Conservation (phyloP, 164 flowering plant species). For the Kingdonia uniflora region DNA sequence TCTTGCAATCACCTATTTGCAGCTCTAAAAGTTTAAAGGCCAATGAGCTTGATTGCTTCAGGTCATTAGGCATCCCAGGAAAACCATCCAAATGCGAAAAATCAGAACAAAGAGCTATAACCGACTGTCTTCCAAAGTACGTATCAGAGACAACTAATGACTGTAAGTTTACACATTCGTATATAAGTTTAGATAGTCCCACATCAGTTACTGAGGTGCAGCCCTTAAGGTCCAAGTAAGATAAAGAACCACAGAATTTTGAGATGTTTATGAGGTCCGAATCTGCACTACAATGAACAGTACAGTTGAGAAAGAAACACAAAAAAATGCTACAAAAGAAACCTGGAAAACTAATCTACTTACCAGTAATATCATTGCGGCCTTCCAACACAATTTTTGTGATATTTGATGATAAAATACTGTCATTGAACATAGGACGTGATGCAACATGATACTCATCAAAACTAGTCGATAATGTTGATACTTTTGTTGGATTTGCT, state of each 20-base stretch:
- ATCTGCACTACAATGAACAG: slow-evolving; percentile 35
- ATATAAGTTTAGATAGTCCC: slow-evolving; percentile 47
- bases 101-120: slow-evolving; percentile 40
- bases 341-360: slow-evolving; percentile 12
- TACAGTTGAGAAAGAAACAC: background rate
- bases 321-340: background rate
- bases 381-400: slow-evolving; percentile 60
- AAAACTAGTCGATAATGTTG: slow-evolving; percentile 9
- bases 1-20: slow-evolving; percentile 62
- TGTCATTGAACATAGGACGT: slow-evolving; percentile 3
- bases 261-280: slow-evolving; percentile 38
- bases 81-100: slow-evolving; percentile 8
- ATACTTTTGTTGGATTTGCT: slow-evolving; percentile 23
- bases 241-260: slow-evolving; percentile 30
- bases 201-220: slow-evolving; percentile 54
- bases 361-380: slow-evolving; percentile 59
- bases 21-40: slow-evolving; percentile 43
- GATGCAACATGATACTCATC: slow-evolving; percentile 7
- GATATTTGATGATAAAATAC: slow-evolving; percentile 23
- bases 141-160: slow-evolving; percentile 58
- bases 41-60: slow-evolving; percentile 17
- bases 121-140: slow-evolving; percentile 46
- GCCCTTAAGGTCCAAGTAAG: slow-evolving; percentile 50
- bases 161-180: slow-evolving; percentile 30
- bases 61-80: no score